phyloP scores from a whole-genome alignment of 495 filamentous ascomycete species.

The Talaromyces borbonicus region DNA sequence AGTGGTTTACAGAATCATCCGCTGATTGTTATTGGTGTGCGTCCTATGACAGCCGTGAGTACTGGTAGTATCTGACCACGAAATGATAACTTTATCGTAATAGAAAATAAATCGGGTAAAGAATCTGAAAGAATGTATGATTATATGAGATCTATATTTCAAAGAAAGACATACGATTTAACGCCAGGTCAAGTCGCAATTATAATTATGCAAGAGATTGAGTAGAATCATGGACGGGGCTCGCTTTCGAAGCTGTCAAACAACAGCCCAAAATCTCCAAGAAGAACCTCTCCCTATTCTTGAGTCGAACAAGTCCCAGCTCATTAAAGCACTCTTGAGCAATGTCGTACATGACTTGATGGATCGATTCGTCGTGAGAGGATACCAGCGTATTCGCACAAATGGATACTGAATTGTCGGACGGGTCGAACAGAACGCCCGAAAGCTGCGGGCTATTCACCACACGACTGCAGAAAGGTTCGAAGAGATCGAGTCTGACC shows the following conservation, averaged over 20 bases:
- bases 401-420: conserved; percentile 15
- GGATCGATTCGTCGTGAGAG: neutral
- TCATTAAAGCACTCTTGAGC: conserved; percentile 20
- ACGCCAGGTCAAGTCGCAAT: too few relatives aligned
- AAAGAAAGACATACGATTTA: too few relatives aligned
- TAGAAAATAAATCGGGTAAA: too few relatives aligned
- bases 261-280: conserved; percentile 22
- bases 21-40: too few relatives aligned
- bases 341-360: conserved; percentile 14
- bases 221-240: too few relatives aligned
- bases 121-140: too few relatives aligned
- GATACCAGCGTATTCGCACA: conserved; percentile 11
- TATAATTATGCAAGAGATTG: too few relatives aligned
- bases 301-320: conserved; percentile 20
- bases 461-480: conserved; percentile 26
- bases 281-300: conserved; percentile 33
- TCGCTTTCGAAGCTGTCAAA: neutral
- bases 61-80: too few relatives aligned
- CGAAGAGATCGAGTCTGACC: conserved; percentile 25
- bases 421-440: conserved; percentile 4
- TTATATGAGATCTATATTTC: too few relatives aligned
- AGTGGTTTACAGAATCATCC: too few relatives aligned
- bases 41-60: too few relatives aligned
- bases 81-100: too few relatives aligned
- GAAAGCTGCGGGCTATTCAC: conserved; percentile 14